phyloP scores from a whole-genome alignment of 2,329 filamentous ascomycete species.

The Chalara sp. region DNA sequence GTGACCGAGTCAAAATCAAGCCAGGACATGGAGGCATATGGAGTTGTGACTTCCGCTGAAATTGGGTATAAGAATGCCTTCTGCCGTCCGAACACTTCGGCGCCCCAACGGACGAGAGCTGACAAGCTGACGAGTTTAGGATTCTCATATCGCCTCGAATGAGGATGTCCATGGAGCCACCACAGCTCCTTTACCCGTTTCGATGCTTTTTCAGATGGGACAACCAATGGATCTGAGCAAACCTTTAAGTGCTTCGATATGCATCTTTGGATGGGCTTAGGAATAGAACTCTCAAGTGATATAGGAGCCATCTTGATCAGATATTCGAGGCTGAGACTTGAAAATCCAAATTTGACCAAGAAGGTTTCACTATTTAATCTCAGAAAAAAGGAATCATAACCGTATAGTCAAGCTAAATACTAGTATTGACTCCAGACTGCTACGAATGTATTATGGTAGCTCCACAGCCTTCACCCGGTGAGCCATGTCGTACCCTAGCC shows the following conservation, averaged over 20 bases:
- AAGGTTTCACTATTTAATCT: too few relatives aligned
- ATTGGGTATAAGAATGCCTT: slow-evolving; percentile 24
- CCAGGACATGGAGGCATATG: slow-evolving; percentile 22
- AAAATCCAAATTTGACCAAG: too few relatives aligned
- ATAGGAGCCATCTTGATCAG: background rate
- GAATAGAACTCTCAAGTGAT: background rate
- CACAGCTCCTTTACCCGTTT: slow-evolving; percentile 22
- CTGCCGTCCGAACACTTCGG: slow-evolving; percentile 15
- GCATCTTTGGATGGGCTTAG: background rate
- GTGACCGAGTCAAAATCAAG: slow-evolving; percentile 21
- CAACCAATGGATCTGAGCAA: slow-evolving; percentile 23
- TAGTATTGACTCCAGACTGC: too few relatives aligned
- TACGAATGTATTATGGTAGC: too few relatives aligned
- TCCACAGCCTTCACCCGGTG: too few relatives aligned
- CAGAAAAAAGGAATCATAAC: too few relatives aligned
- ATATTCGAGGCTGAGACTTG: background rate
- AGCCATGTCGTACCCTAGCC: too few relatives aligned
- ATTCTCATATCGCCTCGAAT: slow-evolving; percentile 24
- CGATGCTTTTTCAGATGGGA: slow-evolving; percentile 19
- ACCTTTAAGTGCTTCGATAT: background rate
- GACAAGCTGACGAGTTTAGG: slow-evolving; percentile 22
- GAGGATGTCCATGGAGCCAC: slow-evolving; percentile 26
- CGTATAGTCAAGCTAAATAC: too few relatives aligned
- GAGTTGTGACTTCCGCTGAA: slow-evolving; percentile 9
- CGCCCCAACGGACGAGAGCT: slow-evolving; percentile 23